Evolutionary conservation across 257 asterid species (phyloP).

Genomic region (Henckelia pumila): DNA sequence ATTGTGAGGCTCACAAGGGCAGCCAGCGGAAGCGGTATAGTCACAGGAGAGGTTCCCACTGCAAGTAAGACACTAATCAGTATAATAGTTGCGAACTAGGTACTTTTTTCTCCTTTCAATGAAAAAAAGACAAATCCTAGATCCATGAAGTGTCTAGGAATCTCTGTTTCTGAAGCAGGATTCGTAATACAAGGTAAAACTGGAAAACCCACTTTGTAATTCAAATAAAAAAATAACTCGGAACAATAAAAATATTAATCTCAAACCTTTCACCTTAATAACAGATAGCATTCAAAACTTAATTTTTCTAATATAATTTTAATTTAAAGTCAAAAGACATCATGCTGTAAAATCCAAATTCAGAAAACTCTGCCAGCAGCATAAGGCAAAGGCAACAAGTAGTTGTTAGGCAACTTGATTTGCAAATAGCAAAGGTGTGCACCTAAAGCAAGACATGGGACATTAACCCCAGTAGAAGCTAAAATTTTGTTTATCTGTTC

Average conservation of each 20-base stretch:
- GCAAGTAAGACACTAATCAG: constrained; percentile 32
- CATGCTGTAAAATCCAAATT: constrained; percentile 13
- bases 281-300: constrained; percentile 5
- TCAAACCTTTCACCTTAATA: constrained; percentile 5
- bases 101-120: neutral
- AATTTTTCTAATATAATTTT: neutral
- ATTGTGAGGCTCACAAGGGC: constrained; percentile 94
- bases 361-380: constrained; percentile 18
- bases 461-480: constrained; percentile 91
- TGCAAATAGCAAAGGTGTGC: constrained; percentile 24
- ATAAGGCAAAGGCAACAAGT: constrained; percentile 11
- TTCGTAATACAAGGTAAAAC: neutral
- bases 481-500: constrained; percentile 79
- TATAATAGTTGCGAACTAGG: constrained; percentile 2
- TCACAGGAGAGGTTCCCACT: constrained; percentile 70
- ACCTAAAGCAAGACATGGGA: constrained; percentile 79
- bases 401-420: constrained; percentile 9
- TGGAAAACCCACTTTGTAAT: neutral
- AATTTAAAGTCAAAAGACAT: constrained; percentile 9
- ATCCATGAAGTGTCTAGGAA: neutral
- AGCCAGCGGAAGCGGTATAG: constrained; percentile 88
- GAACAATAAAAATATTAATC: neutral
- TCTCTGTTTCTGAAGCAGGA: constrained; percentile 13
- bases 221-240: constrained; percentile 10
- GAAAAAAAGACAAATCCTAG: constrained; percentile 7